phyloP scores from a whole-genome alignment of 2,329 filamentous ascomycete species.

The Parastagonospora avenae region DNA sequence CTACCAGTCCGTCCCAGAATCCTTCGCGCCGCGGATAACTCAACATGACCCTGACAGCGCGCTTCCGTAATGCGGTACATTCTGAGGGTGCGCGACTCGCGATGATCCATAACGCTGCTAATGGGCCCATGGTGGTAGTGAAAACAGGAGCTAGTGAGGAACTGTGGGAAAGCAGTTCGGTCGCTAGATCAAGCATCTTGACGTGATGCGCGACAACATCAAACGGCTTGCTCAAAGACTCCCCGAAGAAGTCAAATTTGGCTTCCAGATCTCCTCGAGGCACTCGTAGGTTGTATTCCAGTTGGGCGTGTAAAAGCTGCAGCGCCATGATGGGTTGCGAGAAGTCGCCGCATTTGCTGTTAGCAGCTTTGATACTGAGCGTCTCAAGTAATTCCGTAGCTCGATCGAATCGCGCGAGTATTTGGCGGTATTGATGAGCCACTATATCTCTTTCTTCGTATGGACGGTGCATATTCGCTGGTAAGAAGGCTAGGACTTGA shows the following conservation, averaged over 20 bases:
- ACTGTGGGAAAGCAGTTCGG: slow-evolving; percentile 9
- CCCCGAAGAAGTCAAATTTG: slow-evolving; percentile 11
- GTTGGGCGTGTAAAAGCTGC: slow-evolving; percentile 15
- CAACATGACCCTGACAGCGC: slow-evolving; percentile 31
- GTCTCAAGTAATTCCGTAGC: slow-evolving; percentile 8
- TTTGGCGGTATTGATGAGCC: slow-evolving; percentile 5
- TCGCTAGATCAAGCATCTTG: slow-evolving; percentile 23
- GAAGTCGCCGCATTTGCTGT: slow-evolving; percentile 1
- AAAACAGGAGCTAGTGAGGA: slow-evolving; percentile 28
- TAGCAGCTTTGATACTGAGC: slow-evolving; percentile 6
- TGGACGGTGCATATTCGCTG: slow-evolving; percentile 15
- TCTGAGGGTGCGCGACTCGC: slow-evolving; percentile 24
- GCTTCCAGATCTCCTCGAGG: slow-evolving; percentile 13
- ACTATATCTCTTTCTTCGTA: slow-evolving; percentile 18
- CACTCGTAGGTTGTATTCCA: slow-evolving; percentile 18
- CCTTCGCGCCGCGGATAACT: slow-evolving; percentile 48
- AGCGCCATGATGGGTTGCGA: slow-evolving; percentile 9
- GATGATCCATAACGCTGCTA: slow-evolving; percentile 35
- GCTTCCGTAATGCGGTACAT: slow-evolving; percentile 25
- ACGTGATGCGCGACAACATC: slow-evolving; percentile 19
- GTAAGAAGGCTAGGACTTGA: slow-evolving; percentile 32
- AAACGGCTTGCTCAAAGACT: slow-evolving; percentile 21
- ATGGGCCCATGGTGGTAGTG: slow-evolving; percentile 27
- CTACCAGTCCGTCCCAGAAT: slow-evolving; percentile 67
- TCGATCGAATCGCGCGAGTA: slow-evolving; percentile 12